Evolutionary conservation across 352 stramenopile genomes (phyloP).

Genomic region (Phytophthora capsici): DNA sequence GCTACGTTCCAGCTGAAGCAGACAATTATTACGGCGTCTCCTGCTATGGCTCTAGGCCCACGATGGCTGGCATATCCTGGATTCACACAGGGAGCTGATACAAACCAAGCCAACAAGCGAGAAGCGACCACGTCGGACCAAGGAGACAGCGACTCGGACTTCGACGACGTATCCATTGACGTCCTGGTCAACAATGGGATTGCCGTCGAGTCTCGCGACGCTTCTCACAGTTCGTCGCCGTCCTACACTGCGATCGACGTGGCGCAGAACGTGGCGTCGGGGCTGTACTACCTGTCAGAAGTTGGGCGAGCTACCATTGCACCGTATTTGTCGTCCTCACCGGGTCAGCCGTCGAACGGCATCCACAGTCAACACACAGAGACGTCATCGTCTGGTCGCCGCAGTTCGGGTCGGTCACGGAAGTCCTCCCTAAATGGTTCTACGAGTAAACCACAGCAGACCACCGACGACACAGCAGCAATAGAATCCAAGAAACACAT

Average conservation of each 20-base stretch:
- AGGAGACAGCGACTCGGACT: constrained; percentile 56
- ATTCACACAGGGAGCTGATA: constrained; percentile 30
- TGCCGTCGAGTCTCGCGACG: constrained; percentile 26
- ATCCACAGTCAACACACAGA: constrained; percentile 15
- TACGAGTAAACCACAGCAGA: constrained; percentile 7
- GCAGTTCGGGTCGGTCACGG: constrained; percentile 15
- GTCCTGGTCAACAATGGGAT: constrained; percentile 47
- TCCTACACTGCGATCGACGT: constrained; percentile 80
- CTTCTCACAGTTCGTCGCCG: constrained; percentile 41
- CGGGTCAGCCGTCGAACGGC: constrained; percentile 39
- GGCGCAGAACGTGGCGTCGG: constrained; percentile 88
- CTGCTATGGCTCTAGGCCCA: constrained; percentile 67
- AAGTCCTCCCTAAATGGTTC: constrained; percentile 23
- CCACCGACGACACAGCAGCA: constrained; percentile 17
- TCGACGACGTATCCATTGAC: constrained; percentile 47
- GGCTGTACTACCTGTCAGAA: constrained; percentile 86
- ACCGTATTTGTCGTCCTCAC: constrained; percentile 76
- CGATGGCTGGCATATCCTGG: constrained; percentile 80
- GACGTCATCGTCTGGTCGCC: constrained; percentile 21
- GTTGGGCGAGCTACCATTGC: constrained; percentile 71
- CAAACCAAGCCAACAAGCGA: constrained; percentile 17
- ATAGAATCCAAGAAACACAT: constrained; percentile 36
- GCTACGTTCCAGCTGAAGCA: constrained; percentile 51
- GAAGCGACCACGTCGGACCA: constrained; percentile 32
- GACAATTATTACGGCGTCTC: constrained; percentile 55